These are phyloP conservation scores for Penicillium chermesinum DNA, from an alignment of 495 filamentous ascomycete genomes.

Conservation along the genomic window DNA sequence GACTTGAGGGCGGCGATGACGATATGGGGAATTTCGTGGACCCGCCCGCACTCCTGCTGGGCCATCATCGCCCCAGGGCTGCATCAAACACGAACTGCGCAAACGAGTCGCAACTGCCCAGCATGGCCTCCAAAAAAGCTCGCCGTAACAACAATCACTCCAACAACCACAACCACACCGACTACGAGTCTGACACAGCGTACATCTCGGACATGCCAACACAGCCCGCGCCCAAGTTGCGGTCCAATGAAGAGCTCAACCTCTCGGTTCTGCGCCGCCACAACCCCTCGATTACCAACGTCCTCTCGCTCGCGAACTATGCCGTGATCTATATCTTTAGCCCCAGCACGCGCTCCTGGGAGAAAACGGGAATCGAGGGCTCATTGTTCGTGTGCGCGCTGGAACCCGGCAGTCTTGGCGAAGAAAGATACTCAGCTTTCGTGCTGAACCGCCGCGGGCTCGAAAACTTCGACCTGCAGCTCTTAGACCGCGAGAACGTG, in stretches of 20 bases:
- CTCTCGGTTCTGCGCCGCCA: conserved; percentile 72
- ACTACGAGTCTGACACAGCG: conserved; percentile 61
- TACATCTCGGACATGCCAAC: conserved; percentile 37
- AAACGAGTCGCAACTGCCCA: background rate
- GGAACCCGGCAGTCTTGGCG: conserved; percentile 34
- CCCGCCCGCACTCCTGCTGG: background rate
- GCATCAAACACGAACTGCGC: background rate
- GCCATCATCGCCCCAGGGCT: background rate
- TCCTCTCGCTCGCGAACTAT: conserved; percentile 72
- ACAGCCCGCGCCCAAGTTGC: conserved; percentile 42
- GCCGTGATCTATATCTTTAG: conserved; percentile 74
- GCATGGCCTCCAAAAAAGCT: conserved; percentile 34
- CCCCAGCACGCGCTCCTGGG: conserved; percentile 58
- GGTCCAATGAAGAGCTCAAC: conserved; percentile 77
- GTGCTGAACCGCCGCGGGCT: conserved; percentile 58
- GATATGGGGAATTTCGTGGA: conserved; percentile 1
- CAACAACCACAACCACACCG: conserved; percentile 32
- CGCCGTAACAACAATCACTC: conserved; percentile 30
- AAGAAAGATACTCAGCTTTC: conserved; percentile 53
- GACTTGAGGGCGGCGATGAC: background rate
- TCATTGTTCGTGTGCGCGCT: conserved; percentile 75
- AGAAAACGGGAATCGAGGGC: conserved; percentile 72
- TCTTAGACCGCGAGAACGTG: conserved; percentile 49
- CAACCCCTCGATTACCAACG: conserved; percentile 57
- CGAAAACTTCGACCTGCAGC: conserved; percentile 51